Base-by-base conservation (phyloP, 1,284 basidiomycete genomes). In the Ganoderma multipileum region DNA sequence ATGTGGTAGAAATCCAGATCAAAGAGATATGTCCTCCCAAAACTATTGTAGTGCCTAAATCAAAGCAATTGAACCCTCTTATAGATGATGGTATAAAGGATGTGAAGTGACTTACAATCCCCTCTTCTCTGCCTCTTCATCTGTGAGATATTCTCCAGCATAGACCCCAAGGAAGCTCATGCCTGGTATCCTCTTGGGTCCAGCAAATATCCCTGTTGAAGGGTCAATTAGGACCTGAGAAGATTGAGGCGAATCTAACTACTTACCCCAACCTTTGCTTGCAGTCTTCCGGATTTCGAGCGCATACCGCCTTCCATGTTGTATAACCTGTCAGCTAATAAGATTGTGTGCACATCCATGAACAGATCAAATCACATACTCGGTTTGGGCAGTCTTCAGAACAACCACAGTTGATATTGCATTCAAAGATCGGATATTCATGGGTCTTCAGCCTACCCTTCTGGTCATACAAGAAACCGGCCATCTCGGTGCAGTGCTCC, bases 141-240 rank as follows among this genome's bases (percentile, higher is more conserved):
- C 91, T 0, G 86, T 89, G 30, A 97, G 75, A 5, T 96, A 80
- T 77, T 98, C 96, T 0, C 96, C 96, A 1, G 94, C 83, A 78
- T 97, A 97, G 0, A 94, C 85, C 1, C 95, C 95, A 55, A 98
- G 81, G 76, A 92, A 97, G 0, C 89, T 87, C 2, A 94, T 91
- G 44, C 78, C 80, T 0, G 85, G 85, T 33, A 98, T 95, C 71
- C 81, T 87, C 74, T 83, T 87, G 18, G 83, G 77, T 39, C 85
- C 89, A 57, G 90, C 89, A 76, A 91, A 90, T 1, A 94, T 86
- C 61, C 93, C 93, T 94, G 64, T 38, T 2, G 57, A 18, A 39
- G 47, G 47, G 47, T 55, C 33, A 9, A 20, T 33, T 55, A 20
- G 61, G 18, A 26, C 39, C n/a, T 12, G 11, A 20, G n/a, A 16